Percentiles rank a stretch among this genome's conserved stretches.
Conservation (phyloP, 2,329 filamentous ascomycete genomes). For the Fusarium buharicum region DNA sequence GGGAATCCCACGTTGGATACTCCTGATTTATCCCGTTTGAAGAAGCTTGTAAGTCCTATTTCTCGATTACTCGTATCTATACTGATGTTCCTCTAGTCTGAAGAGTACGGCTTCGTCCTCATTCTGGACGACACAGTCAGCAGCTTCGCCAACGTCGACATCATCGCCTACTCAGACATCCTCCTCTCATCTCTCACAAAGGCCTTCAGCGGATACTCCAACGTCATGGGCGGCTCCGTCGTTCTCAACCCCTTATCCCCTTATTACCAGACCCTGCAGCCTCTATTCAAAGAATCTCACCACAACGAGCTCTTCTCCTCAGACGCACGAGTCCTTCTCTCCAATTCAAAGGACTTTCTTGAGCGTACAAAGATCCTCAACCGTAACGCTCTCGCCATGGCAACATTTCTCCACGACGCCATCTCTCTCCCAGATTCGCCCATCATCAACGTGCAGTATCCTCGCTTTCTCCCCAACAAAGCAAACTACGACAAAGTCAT, state of each 20-base stretch:
- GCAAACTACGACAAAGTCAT: conserved; percentile 50
- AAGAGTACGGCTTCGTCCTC: conserved; percentile 58
- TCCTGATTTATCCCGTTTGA: conserved; percentile 50
- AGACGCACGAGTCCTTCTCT: conserved; percentile 59
- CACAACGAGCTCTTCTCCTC: conserved; percentile 59
- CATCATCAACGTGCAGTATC: conserved; percentile 58
- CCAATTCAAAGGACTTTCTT: conserved; percentile 59
- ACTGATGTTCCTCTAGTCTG: conserved; percentile 43
- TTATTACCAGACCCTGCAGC: conserved; percentile 52
- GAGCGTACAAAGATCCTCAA: conserved; percentile 54
- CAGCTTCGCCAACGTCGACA: conserved; percentile 62
- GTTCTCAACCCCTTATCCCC: conserved; percentile 60
- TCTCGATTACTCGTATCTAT: neutral
- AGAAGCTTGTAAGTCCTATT: conserved; percentile 51
- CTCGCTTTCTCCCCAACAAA: conserved; percentile 51
- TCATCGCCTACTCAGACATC: conserved; percentile 60
- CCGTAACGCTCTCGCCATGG: conserved; percentile 57
- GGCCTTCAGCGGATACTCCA: conserved; percentile 65
- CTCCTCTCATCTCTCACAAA: conserved; percentile 67
- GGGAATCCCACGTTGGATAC: conserved; percentile 52
- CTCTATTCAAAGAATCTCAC: conserved; percentile 44
- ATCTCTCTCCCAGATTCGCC: conserved; percentile 48
- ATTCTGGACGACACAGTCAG: conserved; percentile 61
- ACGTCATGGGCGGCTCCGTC: conserved; percentile 64
- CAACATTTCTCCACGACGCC: conserved; percentile 50